Evolutionary conservation across 73 alveolate species (phyloP).

Genomic region (Paraurostyla sp.): DNA sequence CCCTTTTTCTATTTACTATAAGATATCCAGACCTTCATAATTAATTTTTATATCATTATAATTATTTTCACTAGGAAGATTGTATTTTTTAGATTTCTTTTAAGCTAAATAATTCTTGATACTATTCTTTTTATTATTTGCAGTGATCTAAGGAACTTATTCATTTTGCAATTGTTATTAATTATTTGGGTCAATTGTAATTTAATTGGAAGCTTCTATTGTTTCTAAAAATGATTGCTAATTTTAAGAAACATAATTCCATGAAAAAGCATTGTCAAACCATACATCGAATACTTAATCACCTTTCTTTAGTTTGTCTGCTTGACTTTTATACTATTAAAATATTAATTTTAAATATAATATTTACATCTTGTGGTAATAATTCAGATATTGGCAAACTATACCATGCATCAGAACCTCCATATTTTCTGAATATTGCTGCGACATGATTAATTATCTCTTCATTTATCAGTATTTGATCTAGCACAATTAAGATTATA

Average conservation of each 20-base stretch:
- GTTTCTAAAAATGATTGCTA: no score
- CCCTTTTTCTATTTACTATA: no score
- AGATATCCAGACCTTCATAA: no score
- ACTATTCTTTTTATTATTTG: no score
- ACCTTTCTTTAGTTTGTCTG: slow-evolving; percentile 47
- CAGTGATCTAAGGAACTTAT: no score
- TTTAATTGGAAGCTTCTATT: no score
- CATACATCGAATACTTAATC: slow-evolving; percentile 63
- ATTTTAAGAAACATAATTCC: slow-evolving; percentile 68
- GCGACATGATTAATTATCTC: slow-evolving; percentile 59
- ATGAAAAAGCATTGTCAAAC: slow-evolving; percentile 64
- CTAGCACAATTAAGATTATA: slow-evolving; percentile 7
- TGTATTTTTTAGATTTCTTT: no score
- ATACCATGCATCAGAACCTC: slow-evolving; percentile 75
- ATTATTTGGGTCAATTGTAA: background rate
- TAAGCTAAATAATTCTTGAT: no score
- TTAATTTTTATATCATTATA: no score
- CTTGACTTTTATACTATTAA: slow-evolving; percentile 42
- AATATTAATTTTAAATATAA: no score
- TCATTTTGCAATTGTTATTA: no score
- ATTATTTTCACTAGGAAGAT: no score
- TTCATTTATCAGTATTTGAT: slow-evolving; percentile 40
- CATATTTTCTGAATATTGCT: slow-evolving; percentile 38
- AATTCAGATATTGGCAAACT: slow-evolving; percentile 46
- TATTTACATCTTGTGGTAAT: slow-evolving; percentile 58